These are phyloP conservation scores for Microthyrium microscopicum DNA, from an alignment of 2,329 filamentous ascomycete genomes.

Conservation along the genomic window DNA sequence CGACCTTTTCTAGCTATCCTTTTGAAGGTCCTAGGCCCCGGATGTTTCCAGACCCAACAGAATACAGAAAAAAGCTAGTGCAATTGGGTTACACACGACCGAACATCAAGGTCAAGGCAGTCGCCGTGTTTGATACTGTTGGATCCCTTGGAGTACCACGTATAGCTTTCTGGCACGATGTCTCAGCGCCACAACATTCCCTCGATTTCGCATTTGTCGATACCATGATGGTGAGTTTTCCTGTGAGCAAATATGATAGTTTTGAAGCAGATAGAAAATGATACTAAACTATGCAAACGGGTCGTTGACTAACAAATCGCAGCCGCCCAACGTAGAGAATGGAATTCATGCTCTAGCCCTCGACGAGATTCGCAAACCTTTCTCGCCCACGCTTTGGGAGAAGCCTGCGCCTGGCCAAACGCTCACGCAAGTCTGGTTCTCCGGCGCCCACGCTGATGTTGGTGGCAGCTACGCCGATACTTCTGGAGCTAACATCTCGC, in stretches of 20 bases:
- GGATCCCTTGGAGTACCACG: constrained; percentile 28
- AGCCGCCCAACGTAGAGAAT: constrained; percentile 27
- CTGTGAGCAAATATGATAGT: too few species aligned
- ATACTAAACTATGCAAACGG: constrained; percentile 25
- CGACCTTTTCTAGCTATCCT: background rate
- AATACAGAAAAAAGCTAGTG: background rate
- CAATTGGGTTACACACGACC: constrained; percentile 16
- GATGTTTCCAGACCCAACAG: background rate
- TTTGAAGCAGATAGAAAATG: constrained; percentile 24
- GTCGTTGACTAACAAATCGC: too few species aligned
- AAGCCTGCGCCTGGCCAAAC: constrained; percentile 7
- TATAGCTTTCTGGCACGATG: constrained; percentile 21
- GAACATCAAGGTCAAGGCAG: constrained; percentile 22
- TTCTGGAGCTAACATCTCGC: constrained; percentile 29
- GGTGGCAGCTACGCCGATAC: constrained; percentile 32
- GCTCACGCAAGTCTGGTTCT: constrained; percentile 30
- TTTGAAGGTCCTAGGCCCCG: constrained; percentile 1
- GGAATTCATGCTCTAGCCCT: constrained; percentile 44
- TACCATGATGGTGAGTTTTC: constrained; percentile 1
- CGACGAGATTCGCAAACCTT: constrained; percentile 38
- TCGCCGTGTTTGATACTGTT: constrained; percentile 30
- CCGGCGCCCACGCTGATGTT: constrained; percentile 31
- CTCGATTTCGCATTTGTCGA: constrained; percentile 12
- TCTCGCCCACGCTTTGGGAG: constrained; percentile 39
- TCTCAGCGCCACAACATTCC: constrained; percentile 21